These are phyloP conservation scores for Fagopyrum tataricum DNA, from an alignment of 148 eudicot species.

Conservation along the genomic window DNA sequence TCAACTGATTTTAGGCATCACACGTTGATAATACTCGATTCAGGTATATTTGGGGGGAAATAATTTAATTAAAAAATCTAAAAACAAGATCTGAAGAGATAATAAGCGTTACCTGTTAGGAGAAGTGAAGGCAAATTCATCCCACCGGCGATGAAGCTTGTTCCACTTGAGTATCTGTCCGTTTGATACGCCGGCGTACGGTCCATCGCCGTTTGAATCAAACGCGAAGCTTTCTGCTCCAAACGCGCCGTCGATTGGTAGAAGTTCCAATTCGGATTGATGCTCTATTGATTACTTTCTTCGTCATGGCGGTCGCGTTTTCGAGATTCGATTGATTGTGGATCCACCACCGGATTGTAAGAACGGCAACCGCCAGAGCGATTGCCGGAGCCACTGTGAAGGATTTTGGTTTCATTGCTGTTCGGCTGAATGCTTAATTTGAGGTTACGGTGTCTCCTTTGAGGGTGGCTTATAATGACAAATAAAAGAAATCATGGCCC, in stretches of 20 bases:
- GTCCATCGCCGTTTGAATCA: conserved; percentile 25
- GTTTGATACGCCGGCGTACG: conserved; percentile 33
- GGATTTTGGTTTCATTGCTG: background rate
- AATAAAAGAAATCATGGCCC: too few relatives aligned
- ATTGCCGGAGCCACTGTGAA: background rate
- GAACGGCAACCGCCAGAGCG: background rate
- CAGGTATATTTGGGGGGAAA: background rate
- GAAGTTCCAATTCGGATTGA: background rate
- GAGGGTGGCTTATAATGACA: too few relatives aligned
- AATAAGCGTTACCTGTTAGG: conserved; percentile 20
- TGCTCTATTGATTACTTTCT: background rate
- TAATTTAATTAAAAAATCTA: background rate
- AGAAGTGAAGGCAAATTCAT: conserved; percentile 36
- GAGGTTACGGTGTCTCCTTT: too few relatives aligned
- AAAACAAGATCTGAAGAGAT: background rate
- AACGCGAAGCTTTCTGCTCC: conserved; percentile 42
- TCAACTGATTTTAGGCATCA: too few relatives aligned
- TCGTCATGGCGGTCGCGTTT: background rate
- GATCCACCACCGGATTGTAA: background rate
- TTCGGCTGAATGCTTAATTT: background rate
- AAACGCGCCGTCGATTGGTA: conserved; percentile 19
- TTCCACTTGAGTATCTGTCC: conserved; percentile 39
- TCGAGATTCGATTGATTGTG: background rate
- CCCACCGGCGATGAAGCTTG: conserved; percentile 27
- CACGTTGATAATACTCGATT: background rate